phyloP scores from a whole-genome alignment of 1,139 yeast species.

The Magnusiomyces suaveolens region DNA sequence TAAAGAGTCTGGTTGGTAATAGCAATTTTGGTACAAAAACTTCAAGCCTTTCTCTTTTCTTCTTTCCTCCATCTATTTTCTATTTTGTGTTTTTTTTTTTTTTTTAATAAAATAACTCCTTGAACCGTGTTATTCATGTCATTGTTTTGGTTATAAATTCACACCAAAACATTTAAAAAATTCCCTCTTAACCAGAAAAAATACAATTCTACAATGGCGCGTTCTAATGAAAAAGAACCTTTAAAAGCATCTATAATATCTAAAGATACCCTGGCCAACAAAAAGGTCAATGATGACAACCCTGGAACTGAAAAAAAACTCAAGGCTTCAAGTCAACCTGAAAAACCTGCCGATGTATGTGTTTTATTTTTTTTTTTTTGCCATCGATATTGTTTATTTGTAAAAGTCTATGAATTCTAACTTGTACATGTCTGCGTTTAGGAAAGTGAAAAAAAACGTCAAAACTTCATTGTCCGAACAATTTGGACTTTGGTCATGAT shows the following conservation, averaged over 20 bases:
- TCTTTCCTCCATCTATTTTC: too few relatives aligned
- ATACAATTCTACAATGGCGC: neutral
- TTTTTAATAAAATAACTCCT: too few relatives aligned
- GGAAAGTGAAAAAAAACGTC: conserved; percentile 59
- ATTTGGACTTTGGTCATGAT: conserved; percentile 94
- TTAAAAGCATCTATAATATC: neutral
- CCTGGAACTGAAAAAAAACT: neutral
- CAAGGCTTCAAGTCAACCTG: neutral
- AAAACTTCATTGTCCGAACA: conserved; percentile 81
- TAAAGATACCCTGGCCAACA: neutral
- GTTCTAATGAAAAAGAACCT: neutral
- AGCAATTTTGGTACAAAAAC: too few relatives aligned
- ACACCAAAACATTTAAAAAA: neutral
- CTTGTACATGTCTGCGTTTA: neutral
- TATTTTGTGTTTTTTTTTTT: too few relatives aligned
- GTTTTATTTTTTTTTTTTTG: neutral
- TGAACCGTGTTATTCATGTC: neutral
- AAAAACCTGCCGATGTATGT: neutral
- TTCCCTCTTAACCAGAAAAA: too few relatives aligned
- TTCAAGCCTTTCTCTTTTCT: too few relatives aligned
- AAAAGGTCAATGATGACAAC: neutral
- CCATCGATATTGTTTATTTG: neutral
- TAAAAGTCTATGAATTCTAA: neutral
- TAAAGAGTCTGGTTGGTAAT: neutral
- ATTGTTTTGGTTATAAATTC: neutral